Conservation (phyloP, 2,329 filamentous ascomycete species). For the Rhynchosporium secalis region DNA sequence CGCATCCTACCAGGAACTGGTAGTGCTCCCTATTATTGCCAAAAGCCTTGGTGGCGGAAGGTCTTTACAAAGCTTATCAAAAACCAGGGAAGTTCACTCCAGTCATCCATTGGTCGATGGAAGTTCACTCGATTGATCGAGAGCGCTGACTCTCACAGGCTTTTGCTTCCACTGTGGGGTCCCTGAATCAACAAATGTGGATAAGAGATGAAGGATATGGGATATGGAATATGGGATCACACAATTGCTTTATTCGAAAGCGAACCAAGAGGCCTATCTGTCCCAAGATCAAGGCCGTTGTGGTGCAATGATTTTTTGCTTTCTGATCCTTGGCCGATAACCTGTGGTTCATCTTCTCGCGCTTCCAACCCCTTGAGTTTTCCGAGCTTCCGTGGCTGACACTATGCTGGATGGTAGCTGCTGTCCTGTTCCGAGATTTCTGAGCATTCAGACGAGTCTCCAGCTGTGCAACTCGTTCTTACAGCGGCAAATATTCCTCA, state of each 20-base stretch:
- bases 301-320: neutral
- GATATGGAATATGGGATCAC: neutral
- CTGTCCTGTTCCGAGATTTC: neutral
- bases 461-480: constrained; percentile 6
- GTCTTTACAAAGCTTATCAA: constrained; percentile 16
- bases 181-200: neutral
- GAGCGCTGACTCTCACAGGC: neutral
- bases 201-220: neutral
- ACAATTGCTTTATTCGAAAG: constrained; percentile 27
- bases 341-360: neutral
- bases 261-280: constrained; percentile 15
- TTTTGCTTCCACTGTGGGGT: constrained; percentile 10
- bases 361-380: constrained; percentile 10
- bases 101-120: too few relatives aligned
- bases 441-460: constrained; percentile 5
- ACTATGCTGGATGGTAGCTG: constrained; percentile 12
- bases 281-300: neutral
- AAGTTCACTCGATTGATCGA: neutral
- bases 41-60: constrained; percentile 10
- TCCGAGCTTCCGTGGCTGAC: constrained; percentile 8
- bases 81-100: neutral
- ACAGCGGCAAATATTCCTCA: neutral
- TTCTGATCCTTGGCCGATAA: neutral
- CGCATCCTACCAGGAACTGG: constrained; percentile 24
- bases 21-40: constrained; percentile 16